Base-by-base conservation (phyloP, 2,329 filamentous ascomycete genomes). In the Botrytis elliptica region DNA sequence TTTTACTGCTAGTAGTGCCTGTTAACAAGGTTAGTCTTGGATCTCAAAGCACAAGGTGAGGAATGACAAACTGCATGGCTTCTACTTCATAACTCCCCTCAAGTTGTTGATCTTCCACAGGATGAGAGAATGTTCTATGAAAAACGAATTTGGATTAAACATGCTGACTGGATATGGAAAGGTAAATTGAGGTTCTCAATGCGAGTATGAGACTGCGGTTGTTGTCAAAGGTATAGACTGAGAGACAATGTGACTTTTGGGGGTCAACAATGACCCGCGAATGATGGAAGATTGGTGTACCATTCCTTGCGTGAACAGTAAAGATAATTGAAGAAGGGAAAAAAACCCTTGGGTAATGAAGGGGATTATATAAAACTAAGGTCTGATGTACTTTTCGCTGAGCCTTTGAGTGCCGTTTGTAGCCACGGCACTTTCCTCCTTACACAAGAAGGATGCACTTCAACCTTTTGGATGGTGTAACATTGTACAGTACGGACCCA, bases 191-290 rank as follows among this genome's bases (percentile, higher is more conserved):
- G 46, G 22, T 12, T 52, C 22, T 52, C 46, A 14, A 25, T 25
- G 46, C 9, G 10, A 25, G 9, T 49, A 0, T 4, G 9, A 12
- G 10, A 49, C 3, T 25, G 22, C 25, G 1, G 4, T 12, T 49
- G 22, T 49, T 49, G 46, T 25, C 46, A 49, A 25, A 12, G 10
- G 46, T 25, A 49, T 25, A 49, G 10, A 49, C 10, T 12, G 9
- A 49, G 4, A 4, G 12, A 49, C 4, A 12, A 49, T 49, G 20
- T 49, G 4, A 49, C 9, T 49, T 49, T 8, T 49, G 1, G 9
- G 2, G 4, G 10, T 25, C 9, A 49, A 25, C 0, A 3, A 49
- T 52, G 1, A 4, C 46, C 46, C 0, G 9, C 0, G 10, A 52
- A 52, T 2, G 1, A 4, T 25, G 1, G 22, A 14, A 52, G 0